Base-by-base conservation (phyloP, 2,329 filamentous ascomycete genomes). In the Beauveria brongniartii region DNA sequence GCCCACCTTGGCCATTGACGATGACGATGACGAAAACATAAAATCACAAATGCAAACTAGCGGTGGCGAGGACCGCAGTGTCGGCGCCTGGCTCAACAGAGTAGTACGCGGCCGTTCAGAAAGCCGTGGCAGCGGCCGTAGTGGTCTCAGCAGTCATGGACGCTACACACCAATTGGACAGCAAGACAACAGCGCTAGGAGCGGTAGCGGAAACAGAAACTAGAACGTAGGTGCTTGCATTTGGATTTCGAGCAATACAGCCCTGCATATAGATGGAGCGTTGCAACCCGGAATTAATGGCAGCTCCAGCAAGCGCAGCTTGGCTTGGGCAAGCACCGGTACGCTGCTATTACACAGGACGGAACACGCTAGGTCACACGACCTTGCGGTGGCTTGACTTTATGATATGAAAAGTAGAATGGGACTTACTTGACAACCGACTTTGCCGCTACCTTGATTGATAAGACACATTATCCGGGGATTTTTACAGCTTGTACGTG, bases 1-100 rank as follows among this genome's bases (percentile, higher is more conserved):
- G 9, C 80, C 97, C 61, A 86, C 91, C 67, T 89, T 97, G 61
- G 87, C 95, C 46, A 89, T 91, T 20, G 61, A 62, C 5, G 90
- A 91, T 1, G 80, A 85, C 55, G 78, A 90, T 18, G 74, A 78
- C 41, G 74, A 79, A 28, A 74, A 78, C 41, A 74, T 70, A 53
- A 82, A 82, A 69, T 73, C 75, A 3, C 74, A 74, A 58, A 67
- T 65, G 3, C 70, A 71, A 64, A 65, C 65, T 3, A 67, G 65
- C 40, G 69, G 72, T 26, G 71, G 68, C 3, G 72, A 73, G 14
- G 71, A 74, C n/a, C 71, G 76, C 62, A 72, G 78, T 61, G 74
- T 83, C 41, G 76, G 79, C 28, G 80, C 80, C 9, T 85, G 82
- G 81, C 64, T 78, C 7, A 76, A 74, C 3, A 69, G 75, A 57